Percentiles rank a stretch among this genome's conserved stretches.
Evolutionary conservation across 106 monocot genomes (phyloP).

Genomic region (Apostasia shenzhenica): DNA sequence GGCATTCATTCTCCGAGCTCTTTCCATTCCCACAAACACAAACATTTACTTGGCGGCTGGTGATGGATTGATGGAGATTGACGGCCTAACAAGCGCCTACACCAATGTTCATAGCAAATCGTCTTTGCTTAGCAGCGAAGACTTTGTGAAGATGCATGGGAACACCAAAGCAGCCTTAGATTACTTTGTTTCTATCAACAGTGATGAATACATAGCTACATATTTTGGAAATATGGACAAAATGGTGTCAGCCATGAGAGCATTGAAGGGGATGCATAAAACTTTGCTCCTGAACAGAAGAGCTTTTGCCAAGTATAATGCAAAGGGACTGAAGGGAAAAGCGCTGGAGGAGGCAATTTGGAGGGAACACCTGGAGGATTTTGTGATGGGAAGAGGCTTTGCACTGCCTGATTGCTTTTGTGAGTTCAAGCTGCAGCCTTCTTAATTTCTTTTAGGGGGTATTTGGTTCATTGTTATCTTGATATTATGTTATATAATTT

Average conservation of each 20-base stretch:
- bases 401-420: slow-evolving; percentile 92
- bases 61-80: slow-evolving; percentile 82
- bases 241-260: slow-evolving; percentile 87
- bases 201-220: slow-evolving; percentile 79
- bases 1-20: slow-evolving; percentile 68
- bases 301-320: slow-evolving; percentile 43
- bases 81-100: slow-evolving; percentile 72
- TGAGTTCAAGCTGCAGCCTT: slow-evolving; percentile 42
- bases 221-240: slow-evolving; percentile 98
- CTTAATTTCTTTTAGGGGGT: no score
- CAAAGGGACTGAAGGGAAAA: slow-evolving; percentile 36
- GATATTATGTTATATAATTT: no score
- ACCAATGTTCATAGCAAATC: slow-evolving; percentile 75
- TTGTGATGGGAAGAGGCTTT: slow-evolving; percentile 62
- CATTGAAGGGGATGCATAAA: slow-evolving; percentile 38
- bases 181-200: slow-evolving; percentile 78
- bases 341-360: slow-evolving; percentile 61
- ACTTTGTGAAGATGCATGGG: slow-evolving; percentile 64
- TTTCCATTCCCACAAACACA: slow-evolving; percentile 60
- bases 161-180: slow-evolving; percentile 92
- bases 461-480: no score
- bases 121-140: slow-evolving; percentile 37
- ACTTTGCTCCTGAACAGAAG: slow-evolving; percentile 79
- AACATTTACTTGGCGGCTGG: slow-evolving; percentile 83
- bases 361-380: slow-evolving; percentile 63